phyloP scores from a whole-genome alignment of 2,329 filamentous ascomycete species.

The Fusarium virguliforme region DNA sequence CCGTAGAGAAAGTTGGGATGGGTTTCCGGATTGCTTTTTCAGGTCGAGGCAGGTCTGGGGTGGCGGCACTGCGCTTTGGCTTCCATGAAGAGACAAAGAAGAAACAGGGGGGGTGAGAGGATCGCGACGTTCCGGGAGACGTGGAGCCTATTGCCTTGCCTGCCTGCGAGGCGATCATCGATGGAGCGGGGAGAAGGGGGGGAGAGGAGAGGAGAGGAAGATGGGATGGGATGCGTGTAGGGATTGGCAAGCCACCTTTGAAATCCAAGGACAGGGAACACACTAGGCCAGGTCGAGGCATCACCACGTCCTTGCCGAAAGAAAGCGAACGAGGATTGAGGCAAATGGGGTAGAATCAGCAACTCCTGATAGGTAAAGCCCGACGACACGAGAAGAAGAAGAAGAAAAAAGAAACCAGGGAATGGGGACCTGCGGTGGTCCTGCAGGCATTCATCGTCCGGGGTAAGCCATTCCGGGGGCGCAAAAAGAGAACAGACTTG shows the following conservation, averaged over 20 bases:
- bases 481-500: background rate
- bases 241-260: conserved; percentile 16
- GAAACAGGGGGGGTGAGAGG: conserved; percentile 3
- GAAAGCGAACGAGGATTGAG: conserved; percentile 22
- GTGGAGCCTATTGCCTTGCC: conserved; percentile 7
- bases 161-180: conserved; percentile 6
- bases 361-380: conserved; percentile 24
- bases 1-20: conserved; percentile 2
- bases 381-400: background rate
- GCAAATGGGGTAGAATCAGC: conserved; percentile 11
- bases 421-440: conserved; percentile 14
- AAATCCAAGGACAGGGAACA: background rate
- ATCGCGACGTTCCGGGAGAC: background rate
- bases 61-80: conserved; percentile 11
- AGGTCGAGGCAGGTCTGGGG: conserved; percentile 28
- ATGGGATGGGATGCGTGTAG: conserved; percentile 8
- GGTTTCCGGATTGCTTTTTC: conserved; percentile 40
- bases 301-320: conserved; percentile 4
- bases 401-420: background rate
- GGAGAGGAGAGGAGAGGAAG: background rate
- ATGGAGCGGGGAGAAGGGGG: background rate
- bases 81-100: background rate
- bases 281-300: background rate
- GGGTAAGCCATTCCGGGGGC: conserved; percentile 47
- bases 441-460: conserved; percentile 38